Evolutionary conservation across 352 stramenopile species (phyloP).

Genomic region (Pelagophyceae sp.): DNA sequence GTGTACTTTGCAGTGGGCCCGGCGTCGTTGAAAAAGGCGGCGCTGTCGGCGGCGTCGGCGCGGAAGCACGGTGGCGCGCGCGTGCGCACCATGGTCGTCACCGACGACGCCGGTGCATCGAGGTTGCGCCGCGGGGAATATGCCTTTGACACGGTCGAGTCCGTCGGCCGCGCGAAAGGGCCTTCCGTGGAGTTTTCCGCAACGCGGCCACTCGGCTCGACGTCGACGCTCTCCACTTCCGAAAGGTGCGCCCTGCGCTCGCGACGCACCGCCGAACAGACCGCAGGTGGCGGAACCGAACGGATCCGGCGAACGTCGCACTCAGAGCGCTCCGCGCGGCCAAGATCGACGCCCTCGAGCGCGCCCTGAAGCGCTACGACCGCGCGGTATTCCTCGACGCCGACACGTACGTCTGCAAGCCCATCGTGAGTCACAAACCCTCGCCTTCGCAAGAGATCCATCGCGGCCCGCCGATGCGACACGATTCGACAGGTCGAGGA

Average conservation of each 20-base stretch:
- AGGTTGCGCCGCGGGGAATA: neutral
- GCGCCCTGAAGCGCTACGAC: neutral
- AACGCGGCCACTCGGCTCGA: slow-evolving; percentile 9
- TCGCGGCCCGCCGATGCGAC: too few species aligned
- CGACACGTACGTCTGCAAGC: slow-evolving; percentile 14
- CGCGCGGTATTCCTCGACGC: slow-evolving; percentile 4
- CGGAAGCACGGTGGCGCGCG: neutral
- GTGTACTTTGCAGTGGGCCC: slow-evolving; percentile 17
- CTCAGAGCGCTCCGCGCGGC: neutral
- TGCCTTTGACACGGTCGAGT: neutral
- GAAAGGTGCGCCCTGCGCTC: too few species aligned
- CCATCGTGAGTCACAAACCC: neutral
- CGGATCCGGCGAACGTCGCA: slow-evolving; percentile 5
- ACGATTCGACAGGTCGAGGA: neutral
- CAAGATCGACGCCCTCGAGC: neutral
- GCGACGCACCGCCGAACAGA: too few species aligned
- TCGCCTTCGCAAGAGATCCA: too few species aligned
- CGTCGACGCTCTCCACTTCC: too few species aligned
- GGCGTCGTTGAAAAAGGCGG: slow-evolving; percentile 4
- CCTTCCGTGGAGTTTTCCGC: neutral
- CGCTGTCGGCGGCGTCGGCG: neutral
- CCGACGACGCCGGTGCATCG: slow-evolving; percentile 2
- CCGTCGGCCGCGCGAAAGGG: neutral
- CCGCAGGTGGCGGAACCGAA: slow-evolving; percentile 6
- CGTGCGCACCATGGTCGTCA: slow-evolving; percentile 9